Conservation (phyloP, 768 basidiomycete genomes). For the Boletellus sp. region DNA sequence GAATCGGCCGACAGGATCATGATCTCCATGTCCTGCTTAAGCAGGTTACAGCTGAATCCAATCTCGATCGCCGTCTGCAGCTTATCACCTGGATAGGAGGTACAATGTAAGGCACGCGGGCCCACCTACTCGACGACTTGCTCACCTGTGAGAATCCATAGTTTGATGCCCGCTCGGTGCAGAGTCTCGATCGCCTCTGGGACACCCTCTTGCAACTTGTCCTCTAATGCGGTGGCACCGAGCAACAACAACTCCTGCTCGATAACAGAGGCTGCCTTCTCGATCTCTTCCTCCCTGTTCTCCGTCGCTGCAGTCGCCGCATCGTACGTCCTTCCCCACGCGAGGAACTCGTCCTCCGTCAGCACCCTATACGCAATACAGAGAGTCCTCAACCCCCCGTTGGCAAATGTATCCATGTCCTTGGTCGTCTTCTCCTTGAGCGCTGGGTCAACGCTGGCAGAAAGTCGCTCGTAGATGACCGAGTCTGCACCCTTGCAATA, state of each 20-base stretch:
- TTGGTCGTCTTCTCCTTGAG: slow-evolving; percentile 75
- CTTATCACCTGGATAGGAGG: slow-evolving; percentile 73
- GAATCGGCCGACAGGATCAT: slow-evolving; percentile 94
- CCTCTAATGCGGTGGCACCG: slow-evolving; percentile 94
- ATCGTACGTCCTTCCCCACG: slow-evolving; percentile 80
- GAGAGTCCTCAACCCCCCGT: slow-evolving; percentile 85
- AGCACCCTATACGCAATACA: slow-evolving; percentile 82
- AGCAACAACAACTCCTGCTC: slow-evolving; percentile 83
- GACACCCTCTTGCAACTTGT: slow-evolving; percentile 95
- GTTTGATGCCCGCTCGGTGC: slow-evolving; percentile 91
- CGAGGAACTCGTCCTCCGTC: slow-evolving; percentile 77
- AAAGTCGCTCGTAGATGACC: slow-evolving; percentile 86
- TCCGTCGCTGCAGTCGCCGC: slow-evolving; percentile 71
- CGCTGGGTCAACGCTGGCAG: slow-evolving; percentile 65
- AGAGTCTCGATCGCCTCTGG: slow-evolving; percentile 93
- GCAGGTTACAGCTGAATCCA: slow-evolving; percentile 89
- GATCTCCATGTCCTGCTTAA: slow-evolving; percentile 92
- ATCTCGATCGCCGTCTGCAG: slow-evolving; percentile 98
- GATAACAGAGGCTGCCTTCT: slow-evolving; percentile 78
- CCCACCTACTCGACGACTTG: slow-evolving; percentile 8
- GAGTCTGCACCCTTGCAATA: slow-evolving; percentile 98
- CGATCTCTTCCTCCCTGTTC: slow-evolving; percentile 88
- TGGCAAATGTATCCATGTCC: slow-evolving; percentile 94
- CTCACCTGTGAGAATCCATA: slow-evolving; percentile 94
- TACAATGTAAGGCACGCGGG: neutral